Conservation (phyloP, 2,329 filamentous ascomycete genomes). For the Drechslerella coelobrocha region DNA sequence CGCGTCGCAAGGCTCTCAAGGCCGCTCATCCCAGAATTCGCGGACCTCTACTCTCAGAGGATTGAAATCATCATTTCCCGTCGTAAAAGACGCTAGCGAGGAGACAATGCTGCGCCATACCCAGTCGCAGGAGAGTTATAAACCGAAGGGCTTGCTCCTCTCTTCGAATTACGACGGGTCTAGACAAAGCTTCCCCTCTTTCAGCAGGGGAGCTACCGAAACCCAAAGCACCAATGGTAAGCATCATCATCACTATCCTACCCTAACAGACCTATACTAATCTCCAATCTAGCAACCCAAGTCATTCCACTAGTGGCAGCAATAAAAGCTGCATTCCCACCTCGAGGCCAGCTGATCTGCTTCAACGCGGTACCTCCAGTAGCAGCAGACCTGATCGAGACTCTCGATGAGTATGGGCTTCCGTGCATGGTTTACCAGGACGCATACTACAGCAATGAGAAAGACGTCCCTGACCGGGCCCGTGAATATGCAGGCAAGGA, state of each 20-base stretch:
- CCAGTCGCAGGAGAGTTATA: conserved; percentile 28
- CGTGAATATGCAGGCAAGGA: conserved; percentile 88
- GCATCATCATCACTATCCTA: not conserved
- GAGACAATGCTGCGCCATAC: conserved; percentile 24
- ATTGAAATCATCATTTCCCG: conserved; percentile 65
- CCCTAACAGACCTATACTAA: conserved; percentile 5
- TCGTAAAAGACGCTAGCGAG: conserved; percentile 78
- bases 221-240: conserved; percentile 28
- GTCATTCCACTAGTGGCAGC: conserved; percentile 8
- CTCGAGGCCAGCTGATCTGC: conserved; percentile 24
- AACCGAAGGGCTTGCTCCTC: conserved; percentile 2
- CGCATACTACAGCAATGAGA: conserved; percentile 82
- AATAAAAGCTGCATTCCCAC: conserved; percentile 18
- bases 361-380: conserved; percentile 33
- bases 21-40: conserved; percentile 55
- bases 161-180: conserved; percentile 6
- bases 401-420: conserved; percentile 66
- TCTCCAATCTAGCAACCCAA: conserved; percentile 13
- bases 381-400: conserved; percentile 63
- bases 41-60: conserved; percentile 29
- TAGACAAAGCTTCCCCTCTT: conserved; percentile 26
- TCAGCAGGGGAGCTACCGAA: conserved; percentile 32
- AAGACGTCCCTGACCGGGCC: conserved; percentile 76
- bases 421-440: conserved; percentile 81
- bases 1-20: conserved; percentile 26